A percentile compares a stretch with the other conserved stretches of the same genome.
These are phyloP conservation scores for Panus rudis DNA, from an alignment of 768 basidiomycete species.

Conservation along the genomic window DNA sequence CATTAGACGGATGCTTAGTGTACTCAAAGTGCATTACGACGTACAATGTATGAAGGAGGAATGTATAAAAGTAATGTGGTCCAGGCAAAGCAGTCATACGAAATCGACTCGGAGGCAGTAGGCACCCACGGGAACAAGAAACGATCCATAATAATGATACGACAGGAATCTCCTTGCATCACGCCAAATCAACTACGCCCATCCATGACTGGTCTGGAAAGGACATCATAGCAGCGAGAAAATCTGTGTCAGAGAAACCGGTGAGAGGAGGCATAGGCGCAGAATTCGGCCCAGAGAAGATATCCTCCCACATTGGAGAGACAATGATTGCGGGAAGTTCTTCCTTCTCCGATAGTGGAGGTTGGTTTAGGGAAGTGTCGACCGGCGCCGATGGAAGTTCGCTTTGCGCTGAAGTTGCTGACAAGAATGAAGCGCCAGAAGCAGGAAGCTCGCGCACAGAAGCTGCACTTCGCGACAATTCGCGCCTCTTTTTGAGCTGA, in stretches of 20 bases:
- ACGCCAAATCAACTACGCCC: too few species aligned
- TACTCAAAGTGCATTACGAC: too few species aligned
- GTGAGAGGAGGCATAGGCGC: conserved; percentile 3
- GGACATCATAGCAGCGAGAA: conserved; percentile 7
- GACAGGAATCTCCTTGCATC: too few species aligned
- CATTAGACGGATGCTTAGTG: too few species aligned
- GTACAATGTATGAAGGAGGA: too few species aligned
- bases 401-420: not conserved
- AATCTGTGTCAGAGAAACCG: conserved; percentile 5
- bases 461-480: not conserved
- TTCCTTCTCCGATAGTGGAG: too few species aligned
- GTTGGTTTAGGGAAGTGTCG: not conserved
- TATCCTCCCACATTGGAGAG: not conserved
- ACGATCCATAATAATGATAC: too few species aligned
- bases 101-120: too few species aligned
- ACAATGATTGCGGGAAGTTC: conserved; percentile 1
- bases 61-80: too few species aligned
- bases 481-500: not conserved
- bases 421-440: too few species aligned
- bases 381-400: not conserved
- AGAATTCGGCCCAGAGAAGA: not conserved
- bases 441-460: not conserved
- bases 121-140: too few species aligned
- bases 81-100: too few species aligned
- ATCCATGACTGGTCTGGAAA: conserved; percentile 10